Percentiles rank a stretch among this genome's conserved stretches.
These are phyloP conservation scores for Lepraria neglecta DNA, from an alignment of 495 filamentous ascomycete species.

Conservation along the genomic window DNA sequence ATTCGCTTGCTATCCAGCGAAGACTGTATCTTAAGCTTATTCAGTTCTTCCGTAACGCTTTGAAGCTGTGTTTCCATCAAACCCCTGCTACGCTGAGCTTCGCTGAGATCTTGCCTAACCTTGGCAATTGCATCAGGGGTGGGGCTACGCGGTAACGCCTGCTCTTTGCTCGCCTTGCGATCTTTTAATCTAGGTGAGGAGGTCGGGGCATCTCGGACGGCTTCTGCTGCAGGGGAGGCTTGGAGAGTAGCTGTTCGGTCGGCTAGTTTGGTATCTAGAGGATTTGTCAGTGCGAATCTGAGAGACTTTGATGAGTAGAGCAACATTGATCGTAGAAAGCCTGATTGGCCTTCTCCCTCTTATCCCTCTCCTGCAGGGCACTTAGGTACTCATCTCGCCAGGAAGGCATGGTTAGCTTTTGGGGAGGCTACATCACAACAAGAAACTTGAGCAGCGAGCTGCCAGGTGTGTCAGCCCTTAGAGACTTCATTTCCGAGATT, in stretches of 20 bases:
- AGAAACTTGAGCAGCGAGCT: background rate
- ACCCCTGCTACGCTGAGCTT: slow-evolving; percentile 66
- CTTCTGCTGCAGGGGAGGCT: slow-evolving; percentile 24
- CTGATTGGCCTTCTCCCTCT: slow-evolving; percentile 50
- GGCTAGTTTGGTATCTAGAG: slow-evolving; percentile 59
- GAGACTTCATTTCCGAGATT: background rate
- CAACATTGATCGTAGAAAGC: slow-evolving; percentile 53
- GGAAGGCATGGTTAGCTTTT: slow-evolving; percentile 38
- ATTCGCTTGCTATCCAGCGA: slow-evolving; percentile 52
- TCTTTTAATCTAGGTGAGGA: slow-evolving; percentile 16
- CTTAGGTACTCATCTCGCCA: slow-evolving; percentile 55
- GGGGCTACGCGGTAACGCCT: slow-evolving; percentile 4
- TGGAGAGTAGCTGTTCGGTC: slow-evolving; percentile 57
- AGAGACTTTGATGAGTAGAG: background rate
- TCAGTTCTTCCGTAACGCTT: slow-evolving; percentile 53
- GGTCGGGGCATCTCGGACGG: slow-evolving; percentile 33
- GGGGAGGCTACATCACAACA: background rate
- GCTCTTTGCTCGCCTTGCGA: slow-evolving; percentile 13
- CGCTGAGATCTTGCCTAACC: slow-evolving; percentile 57
- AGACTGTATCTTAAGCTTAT: slow-evolving; percentile 52
- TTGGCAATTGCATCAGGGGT: slow-evolving; percentile 33
- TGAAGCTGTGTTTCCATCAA: slow-evolving; percentile 57
- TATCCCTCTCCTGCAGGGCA: slow-evolving; percentile 50
- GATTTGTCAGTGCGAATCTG: slow-evolving; percentile 12
- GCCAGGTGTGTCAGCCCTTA: background rate